Percentiles rank a stretch among this genome's conserved stretches.
These are phyloP conservation scores for Rhypophila decipiens DNA, from an alignment of 495 filamentous ascomycete species.

Conservation along the genomic window DNA sequence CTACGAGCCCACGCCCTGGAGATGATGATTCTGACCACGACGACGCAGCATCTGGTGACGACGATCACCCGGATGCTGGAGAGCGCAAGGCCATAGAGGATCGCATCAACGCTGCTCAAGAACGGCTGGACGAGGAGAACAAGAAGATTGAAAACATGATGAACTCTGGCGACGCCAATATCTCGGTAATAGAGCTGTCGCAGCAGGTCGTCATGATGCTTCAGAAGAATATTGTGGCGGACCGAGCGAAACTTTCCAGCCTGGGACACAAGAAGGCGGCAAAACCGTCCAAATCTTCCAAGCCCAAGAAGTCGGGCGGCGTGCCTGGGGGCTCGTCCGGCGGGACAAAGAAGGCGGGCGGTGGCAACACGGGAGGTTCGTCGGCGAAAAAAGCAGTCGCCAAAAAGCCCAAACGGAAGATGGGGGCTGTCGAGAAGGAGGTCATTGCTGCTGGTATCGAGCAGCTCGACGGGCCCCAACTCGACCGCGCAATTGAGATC, in stretches of 20 bases:
- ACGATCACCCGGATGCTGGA: conserved; percentile 24
- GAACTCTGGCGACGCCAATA: conserved; percentile 61
- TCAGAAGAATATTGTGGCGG: conserved; percentile 41
- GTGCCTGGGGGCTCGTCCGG: conserved; percentile 11
- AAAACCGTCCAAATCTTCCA: conserved; percentile 30
- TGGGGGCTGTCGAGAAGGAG: conserved; percentile 73
- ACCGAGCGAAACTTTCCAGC: conserved; percentile 38
- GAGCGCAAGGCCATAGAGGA: conserved; percentile 14
- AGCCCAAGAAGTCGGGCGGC: conserved; percentile 31
- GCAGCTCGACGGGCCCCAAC: conserved; percentile 63
- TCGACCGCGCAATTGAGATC: conserved; percentile 75
- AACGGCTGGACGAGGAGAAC: conserved; percentile 46
- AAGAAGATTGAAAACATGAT: conserved; percentile 62
- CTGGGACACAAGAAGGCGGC: conserved; percentile 30
- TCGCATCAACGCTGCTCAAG: conserved; percentile 16
- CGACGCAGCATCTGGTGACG: conserved; percentile 31
- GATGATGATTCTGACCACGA: conserved; percentile 62
- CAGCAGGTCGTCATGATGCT: conserved; percentile 41
- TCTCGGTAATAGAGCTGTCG: conserved; percentile 52
- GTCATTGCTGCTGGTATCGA: conserved; percentile 76
- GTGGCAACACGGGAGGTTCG: conserved; percentile 19
- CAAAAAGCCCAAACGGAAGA: conserved; percentile 48
- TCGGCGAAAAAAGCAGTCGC: conserved; percentile 37
- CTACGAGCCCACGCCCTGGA: conserved; percentile 32
- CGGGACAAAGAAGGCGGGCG: conserved; percentile 23